A percentile compares a stretch with the other conserved stretches of the same genome.
phyloP scores from a whole-genome alignment of 2,329 filamentous ascomycete genomes.

The Trichoderma sp. region DNA sequence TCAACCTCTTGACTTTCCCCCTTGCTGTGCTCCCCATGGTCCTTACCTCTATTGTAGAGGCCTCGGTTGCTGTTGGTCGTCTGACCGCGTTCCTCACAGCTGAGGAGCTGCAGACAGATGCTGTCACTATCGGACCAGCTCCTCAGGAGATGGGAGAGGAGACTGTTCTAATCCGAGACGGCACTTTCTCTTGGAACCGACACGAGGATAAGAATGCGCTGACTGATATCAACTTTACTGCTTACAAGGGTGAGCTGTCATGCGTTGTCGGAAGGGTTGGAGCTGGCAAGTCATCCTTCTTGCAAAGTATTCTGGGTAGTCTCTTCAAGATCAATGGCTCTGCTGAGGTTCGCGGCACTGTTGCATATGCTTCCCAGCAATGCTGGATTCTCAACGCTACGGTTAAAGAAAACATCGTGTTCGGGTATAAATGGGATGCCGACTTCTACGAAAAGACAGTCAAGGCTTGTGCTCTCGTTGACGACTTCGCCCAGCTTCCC shows the following conservation, averaged over 20 bases:
- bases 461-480: constrained; percentile 82
- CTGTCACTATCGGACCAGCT: constrained; percentile 66
- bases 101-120: constrained; percentile 86
- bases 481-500: constrained; percentile 88
- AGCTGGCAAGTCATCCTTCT: constrained; percentile 86
- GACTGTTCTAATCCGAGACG: constrained; percentile 77
- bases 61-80: constrained; percentile 84
- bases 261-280: constrained; percentile 96
- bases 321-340: constrained; percentile 84
- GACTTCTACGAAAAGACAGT: constrained; percentile 92
- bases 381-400: constrained; percentile 98
- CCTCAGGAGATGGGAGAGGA: constrained; percentile 80
- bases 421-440: constrained; percentile 90
- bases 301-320: constrained; percentile 86
- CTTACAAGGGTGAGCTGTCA: constrained; percentile 87
- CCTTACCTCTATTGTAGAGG: constrained; percentile 93
- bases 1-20: constrained; percentile 95
- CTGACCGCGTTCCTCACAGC: constrained; percentile 81
- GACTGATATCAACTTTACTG: constrained; percentile 80
- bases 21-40: constrained; percentile 95
- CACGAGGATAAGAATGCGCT: constrained; percentile 69
- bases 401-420: constrained; percentile 94
- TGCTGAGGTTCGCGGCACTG: constrained; percentile 75
- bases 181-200: constrained; percentile 92
- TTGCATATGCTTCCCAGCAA: constrained; percentile 90